A percentile compares a stretch with the other conserved stretches of the same genome.
Evolutionary conservation across 164 flowering plant genomes (phyloP).

Genomic region (Kingdonia uniflora): DNA sequence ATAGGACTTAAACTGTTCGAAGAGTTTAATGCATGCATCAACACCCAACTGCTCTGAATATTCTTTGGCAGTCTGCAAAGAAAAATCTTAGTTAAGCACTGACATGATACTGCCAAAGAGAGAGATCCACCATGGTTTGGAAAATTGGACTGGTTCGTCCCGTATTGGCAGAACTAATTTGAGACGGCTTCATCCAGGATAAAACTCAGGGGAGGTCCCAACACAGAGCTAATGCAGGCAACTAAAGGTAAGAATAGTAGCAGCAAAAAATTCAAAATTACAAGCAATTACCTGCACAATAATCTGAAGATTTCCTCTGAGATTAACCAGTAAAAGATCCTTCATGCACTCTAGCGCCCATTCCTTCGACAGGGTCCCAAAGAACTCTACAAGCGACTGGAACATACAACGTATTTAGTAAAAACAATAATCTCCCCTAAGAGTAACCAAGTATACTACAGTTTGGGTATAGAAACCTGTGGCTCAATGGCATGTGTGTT

Average conservation of each 20-base stretch:
- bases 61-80: conserved; percentile 81
- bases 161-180: no score
- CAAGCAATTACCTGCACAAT: conserved; percentile 75
- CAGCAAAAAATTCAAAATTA: background rate
- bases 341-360: conserved; percentile 99
- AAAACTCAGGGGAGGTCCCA: no score
- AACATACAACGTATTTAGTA: conserved; percentile 13
- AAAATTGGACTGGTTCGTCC: no score
- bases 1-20: conserved; percentile 98
- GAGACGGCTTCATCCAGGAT: no score
- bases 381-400: conserved; percentile 97
- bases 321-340: conserved; percentile 86
- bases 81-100: background rate
- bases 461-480: conserved; percentile 47
- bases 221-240: no score
- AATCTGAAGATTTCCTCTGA: conserved; percentile 97
- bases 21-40: conserved; percentile 86
- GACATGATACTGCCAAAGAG: background rate
- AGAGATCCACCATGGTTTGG: background rate
- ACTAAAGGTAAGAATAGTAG: conserved; percentile 1
- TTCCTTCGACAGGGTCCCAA: conserved; percentile 94
- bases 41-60: conserved; percentile 95
- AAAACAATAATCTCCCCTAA: background rate
- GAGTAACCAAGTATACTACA: background rate
- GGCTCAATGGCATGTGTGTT: conserved; percentile 99